Conservation (phyloP, 2,329 filamentous ascomycete genomes). For the Chrysoporthe puriensis region DNA sequence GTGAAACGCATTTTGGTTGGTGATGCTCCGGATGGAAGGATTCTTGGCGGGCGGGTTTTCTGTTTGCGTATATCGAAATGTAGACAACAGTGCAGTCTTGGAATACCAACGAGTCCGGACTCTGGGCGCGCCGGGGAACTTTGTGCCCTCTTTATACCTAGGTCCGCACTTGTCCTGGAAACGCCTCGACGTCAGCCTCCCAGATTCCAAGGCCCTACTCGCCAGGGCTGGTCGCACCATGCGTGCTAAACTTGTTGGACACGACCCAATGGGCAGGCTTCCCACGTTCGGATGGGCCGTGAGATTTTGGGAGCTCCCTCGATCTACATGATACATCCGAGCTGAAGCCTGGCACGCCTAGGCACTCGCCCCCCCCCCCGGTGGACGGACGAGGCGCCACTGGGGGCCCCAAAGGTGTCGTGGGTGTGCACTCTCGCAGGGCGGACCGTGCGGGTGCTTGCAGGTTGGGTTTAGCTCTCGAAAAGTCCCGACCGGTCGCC, state of each 20-base stretch:
- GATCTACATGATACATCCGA: not conserved
- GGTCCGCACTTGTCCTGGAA: not conserved
- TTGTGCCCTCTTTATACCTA: not conserved
- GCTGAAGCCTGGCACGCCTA: not conserved
- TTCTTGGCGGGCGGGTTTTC: not conserved
- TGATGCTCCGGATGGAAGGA: too few relatives aligned
- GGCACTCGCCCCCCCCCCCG: not conserved
- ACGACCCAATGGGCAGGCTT: not conserved
- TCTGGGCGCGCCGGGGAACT: not conserved
- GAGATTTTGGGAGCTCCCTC: not conserved
- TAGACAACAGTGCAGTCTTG: not conserved
- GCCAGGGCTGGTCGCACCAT: constrained; percentile 3
- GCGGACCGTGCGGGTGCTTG: constrained; percentile 1
- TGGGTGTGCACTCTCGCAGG: not conserved
- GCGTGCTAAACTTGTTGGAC: not conserved
- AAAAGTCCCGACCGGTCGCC: not conserved
- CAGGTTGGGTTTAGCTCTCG: not conserved
- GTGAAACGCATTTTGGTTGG: constrained; percentile 54
- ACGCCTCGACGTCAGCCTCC: not conserved
- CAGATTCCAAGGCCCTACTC: not conserved
- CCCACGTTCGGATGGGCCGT: not conserved
- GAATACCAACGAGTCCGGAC: not conserved
- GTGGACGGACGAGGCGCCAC: too few relatives aligned
- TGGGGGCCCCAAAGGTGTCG: not conserved
- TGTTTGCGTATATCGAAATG: not conserved